Evolutionary conservation across 2,329 filamentous ascomycete genomes (phyloP).

Genomic region (Fusarium mangiferae): DNA sequence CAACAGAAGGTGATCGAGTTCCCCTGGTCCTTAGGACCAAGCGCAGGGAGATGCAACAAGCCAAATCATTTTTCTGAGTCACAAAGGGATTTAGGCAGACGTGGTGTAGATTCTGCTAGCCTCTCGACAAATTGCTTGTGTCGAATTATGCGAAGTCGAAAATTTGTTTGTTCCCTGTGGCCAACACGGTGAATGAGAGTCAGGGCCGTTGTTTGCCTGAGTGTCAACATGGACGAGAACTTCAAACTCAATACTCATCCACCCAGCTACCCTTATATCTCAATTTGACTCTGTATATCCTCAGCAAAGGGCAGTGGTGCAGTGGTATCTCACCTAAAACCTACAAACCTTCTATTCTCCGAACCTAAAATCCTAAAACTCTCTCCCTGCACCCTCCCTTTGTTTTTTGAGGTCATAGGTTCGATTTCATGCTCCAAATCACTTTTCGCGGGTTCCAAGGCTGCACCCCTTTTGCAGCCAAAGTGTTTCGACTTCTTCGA

Average conservation of each 20-base stretch:
- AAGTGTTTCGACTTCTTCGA: too few species aligned
- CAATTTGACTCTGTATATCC: neutral
- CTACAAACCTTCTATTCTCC: neutral
- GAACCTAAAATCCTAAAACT: neutral
- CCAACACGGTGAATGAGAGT: neutral
- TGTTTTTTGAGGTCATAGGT: neutral
- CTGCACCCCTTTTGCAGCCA: neutral
- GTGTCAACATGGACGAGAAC: neutral
- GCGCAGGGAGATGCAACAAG: neutral
- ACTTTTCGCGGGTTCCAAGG: accelerated
- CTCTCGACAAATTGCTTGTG: neutral
- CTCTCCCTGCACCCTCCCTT: neutral
- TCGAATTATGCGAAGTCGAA: too few species aligned
- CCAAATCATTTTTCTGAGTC: too few species aligned
- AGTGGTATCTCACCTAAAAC: neutral
- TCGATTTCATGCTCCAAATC: neutral
- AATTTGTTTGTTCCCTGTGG: too few species aligned
- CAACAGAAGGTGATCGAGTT: neutral
- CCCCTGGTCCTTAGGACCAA: neutral
- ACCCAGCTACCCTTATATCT: neutral
- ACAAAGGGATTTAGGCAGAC: neutral
- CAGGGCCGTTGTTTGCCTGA: neutral
- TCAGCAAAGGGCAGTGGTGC: neutral
- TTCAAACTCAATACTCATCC: neutral
- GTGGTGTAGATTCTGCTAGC: neutral